Base-by-base conservation (phyloP, 1,284 basidiomycete species). In the Malassezia globosa region DNA sequence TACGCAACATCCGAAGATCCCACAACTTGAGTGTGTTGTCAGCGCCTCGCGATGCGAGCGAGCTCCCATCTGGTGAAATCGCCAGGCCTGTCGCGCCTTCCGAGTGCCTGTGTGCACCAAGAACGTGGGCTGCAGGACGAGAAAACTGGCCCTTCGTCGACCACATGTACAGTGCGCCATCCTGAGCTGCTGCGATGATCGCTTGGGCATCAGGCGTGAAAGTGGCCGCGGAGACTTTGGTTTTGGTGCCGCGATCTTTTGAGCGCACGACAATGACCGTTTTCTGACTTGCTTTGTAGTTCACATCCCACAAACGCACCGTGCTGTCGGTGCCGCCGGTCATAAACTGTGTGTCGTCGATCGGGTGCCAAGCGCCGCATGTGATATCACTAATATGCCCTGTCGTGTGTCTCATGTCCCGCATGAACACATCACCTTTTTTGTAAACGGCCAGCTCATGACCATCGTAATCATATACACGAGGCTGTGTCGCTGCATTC, bases 401-500 rank as follows among this genome's bases (percentile, higher is more conserved):
- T 38, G 80, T 78, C 51, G 94, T 97, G 66, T 95, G 83, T 72
- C 88, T 87, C 87, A 97, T 94, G 74, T 99, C 94, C 46, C 94
- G 82, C 63, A 99, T 85, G 70, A 96, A 99, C 56, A 85, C 86
- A 74, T 99, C 94, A 27, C 94, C 94, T 75, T 96, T 96, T 83
- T 53, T 85, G 79, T 53, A 67, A 25, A 42, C 51, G 0, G 47
- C 55, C 0, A 63, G n/a, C 26, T 63, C 55, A 1, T 50, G 49
- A 10, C 63, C 68, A 18, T 71, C 63, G 4, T 62, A 48, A 64
- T 84, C 83, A 69, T 84, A 97, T 33, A 97, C 72, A 72, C 86
- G 90, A 1, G 89, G 81, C 67, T 90, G 85, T 5, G 80, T 76
- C 2, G 87, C 89, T 0, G 87, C 90, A 24, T 84, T 84, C n/a